Percentiles rank a stretch among this genome's conserved stretches.
Evolutionary conservation across 2,329 filamentous ascomycete genomes (phyloP).

Genomic region (Diplocarpon mali): DNA sequence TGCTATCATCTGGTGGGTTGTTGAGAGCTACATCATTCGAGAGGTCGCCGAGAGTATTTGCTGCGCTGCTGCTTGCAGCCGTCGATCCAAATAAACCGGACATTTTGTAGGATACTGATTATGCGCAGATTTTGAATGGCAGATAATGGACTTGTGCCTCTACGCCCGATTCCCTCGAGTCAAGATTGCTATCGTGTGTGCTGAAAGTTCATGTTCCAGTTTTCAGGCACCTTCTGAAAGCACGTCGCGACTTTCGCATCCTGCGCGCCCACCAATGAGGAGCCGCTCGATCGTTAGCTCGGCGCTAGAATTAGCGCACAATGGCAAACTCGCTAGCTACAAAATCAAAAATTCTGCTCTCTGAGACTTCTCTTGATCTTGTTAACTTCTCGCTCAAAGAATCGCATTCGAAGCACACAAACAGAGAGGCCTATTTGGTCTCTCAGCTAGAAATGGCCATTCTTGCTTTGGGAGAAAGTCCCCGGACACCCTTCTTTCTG

Average conservation of each 20-base stretch:
- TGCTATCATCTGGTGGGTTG: slow-evolving; percentile 75
- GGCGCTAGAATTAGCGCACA: slow-evolving; percentile 4
- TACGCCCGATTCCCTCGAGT: neutral
- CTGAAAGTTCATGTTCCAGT: neutral
- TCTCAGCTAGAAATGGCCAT: slow-evolving; percentile 29
- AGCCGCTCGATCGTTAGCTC: neutral
- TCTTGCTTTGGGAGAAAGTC: slow-evolving; percentile 99
- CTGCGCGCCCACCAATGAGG: slow-evolving; percentile 2
- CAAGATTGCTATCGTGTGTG: slow-evolving; percentile 1
- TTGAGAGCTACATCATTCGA: slow-evolving; percentile 75
- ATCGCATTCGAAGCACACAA: slow-evolving; percentile 99
- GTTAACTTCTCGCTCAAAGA: slow-evolving; percentile 86
- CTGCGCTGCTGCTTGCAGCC: slow-evolving; percentile 36
- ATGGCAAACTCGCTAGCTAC: neutral
- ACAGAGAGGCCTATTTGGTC: slow-evolving; percentile 50
- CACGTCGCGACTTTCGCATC: slow-evolving; percentile 4
- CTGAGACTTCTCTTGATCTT: slow-evolving; percentile 28
- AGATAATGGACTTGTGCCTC: neutral
- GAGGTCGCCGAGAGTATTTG: slow-evolving; percentile 78
- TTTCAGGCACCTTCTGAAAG: slow-evolving; percentile 10
- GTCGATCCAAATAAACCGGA: slow-evolving; percentile 49
- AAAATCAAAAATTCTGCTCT: slow-evolving; percentile 1
- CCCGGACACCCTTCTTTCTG: slow-evolving; percentile 70
- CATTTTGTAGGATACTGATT: slow-evolving; percentile 37
- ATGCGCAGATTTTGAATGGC: neutral